Evolutionary conservation across 139 green algal genomes (phyloP).

Genomic region (Chlorella ohadii): DNA sequence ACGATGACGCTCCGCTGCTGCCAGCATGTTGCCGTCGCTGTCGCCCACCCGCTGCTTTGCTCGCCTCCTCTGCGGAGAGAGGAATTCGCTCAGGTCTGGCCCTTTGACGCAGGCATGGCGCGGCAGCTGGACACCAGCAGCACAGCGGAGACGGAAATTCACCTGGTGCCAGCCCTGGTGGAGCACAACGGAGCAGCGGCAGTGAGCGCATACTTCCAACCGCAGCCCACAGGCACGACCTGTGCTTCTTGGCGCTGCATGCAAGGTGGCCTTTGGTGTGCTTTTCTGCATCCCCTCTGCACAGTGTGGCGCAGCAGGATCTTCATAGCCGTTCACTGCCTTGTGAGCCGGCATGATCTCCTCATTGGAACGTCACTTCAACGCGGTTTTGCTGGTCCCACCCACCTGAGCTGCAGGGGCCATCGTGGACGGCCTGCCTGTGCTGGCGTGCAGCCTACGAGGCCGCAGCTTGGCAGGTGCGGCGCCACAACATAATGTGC

Average conservation of each 20-base stretch:
- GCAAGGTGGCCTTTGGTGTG: too few species aligned
- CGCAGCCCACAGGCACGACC: slow-evolving; percentile 6
- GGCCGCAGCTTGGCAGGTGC: slow-evolving; percentile 14
- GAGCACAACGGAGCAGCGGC: slow-evolving; percentile 34
- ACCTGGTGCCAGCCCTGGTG: slow-evolving; percentile 32
- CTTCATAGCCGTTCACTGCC: too few species aligned
- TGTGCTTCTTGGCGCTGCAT: not conserved
- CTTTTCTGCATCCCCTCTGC: too few species aligned
- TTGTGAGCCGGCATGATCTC: too few species aligned
- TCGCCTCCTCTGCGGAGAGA: too few species aligned
- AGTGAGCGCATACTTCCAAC: slow-evolving; percentile 34
- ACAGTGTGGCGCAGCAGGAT: too few species aligned
- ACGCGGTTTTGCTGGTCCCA: too few species aligned
- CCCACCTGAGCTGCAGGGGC: slow-evolving; percentile 21
- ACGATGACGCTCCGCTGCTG: too few species aligned
- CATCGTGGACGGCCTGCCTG: slow-evolving; percentile 5
- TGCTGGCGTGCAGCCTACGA: slow-evolving; percentile 31
- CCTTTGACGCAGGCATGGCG: not conserved
- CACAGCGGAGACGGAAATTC: not conserved
- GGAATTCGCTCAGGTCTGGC: too few species aligned
- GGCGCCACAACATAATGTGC: not conserved
- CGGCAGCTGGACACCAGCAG: not conserved
- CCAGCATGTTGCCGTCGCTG: too few species aligned
- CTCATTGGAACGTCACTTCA: too few species aligned
- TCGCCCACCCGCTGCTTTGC: too few species aligned